Evolutionary conservation across 148 eudicot genomes (phyloP).

Genomic region (Suaeda aralocaspica): DNA sequence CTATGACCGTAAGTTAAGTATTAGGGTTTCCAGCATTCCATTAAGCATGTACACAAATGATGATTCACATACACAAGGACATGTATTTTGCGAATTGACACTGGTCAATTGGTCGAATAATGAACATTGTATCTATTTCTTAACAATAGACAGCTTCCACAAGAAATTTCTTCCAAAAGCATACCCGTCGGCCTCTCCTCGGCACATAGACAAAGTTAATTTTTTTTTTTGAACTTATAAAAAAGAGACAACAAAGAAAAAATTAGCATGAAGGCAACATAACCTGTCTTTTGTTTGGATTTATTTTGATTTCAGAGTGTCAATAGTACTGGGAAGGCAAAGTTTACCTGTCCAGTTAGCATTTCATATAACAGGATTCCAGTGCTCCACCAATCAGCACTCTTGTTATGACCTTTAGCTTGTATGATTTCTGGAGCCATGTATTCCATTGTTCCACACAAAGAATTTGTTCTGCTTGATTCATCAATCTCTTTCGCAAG

Average conservation of each 20-base stretch:
- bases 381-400: constrained; percentile 97
- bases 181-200: too few relatives aligned
- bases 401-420: constrained; percentile 83
- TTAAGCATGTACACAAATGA: neutral
- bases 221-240: too few relatives aligned
- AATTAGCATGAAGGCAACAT: neutral
- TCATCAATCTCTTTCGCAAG: constrained; percentile 86
- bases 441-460: constrained; percentile 92
- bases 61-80: neutral
- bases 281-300: too few relatives aligned
- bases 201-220: too few relatives aligned
- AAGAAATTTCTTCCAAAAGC: neutral
- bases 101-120: neutral
- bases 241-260: too few relatives aligned
- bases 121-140: neutral
- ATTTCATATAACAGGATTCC: constrained; percentile 87
- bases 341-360: constrained; percentile 69
- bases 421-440: constrained; percentile 92
- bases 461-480: constrained; percentile 78
- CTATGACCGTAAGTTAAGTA: neutral
- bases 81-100: neutral
- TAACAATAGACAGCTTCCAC: neutral
- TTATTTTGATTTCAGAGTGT: neutral
- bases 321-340: neutral
- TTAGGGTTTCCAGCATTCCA: neutral